Evolutionary conservation across 1,139 yeast genomes (phyloP), one percentile per base, ranked within the genome.

Genomic region (Hemisphaericaspora lyxosophila): DNA sequence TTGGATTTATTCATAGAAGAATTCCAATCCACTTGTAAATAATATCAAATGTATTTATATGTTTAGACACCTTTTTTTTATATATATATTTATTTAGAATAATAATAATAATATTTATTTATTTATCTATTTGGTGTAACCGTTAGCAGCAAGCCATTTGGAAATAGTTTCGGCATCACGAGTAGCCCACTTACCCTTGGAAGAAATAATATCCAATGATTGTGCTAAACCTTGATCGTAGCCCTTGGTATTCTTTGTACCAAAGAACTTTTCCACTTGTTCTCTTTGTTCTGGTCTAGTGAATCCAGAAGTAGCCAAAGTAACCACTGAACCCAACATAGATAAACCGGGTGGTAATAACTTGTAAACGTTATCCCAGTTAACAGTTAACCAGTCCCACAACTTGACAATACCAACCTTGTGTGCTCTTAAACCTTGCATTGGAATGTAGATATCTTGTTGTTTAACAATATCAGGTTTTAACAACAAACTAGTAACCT

Each of bases 361-460:
- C 56, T 77, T 71, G 49, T 66, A 64, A 46, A 90, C 60, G 33
- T 64, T 71, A 42, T 78, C 87, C 90, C 94, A 89, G 60, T 89
- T 82, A n/a, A 47, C 53, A 47, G 76, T 75, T 50, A 83, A 57
- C 96, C 96, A 90, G n/a, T 56, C 46, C 89, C 92, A 90, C 48
- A 82, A 63, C 14, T 78, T 75, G 48, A 73, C 72, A 45, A 79
- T 70, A 64, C 96, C 95, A 32, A 67, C 71, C 41, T 65, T 70
- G 53, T 80, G 81, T 13, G 76, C 55, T 53, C 84, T 70, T 64
- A 87, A 67, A 28, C 94, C 89, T 45, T 69, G 76, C 75, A 90
- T 71, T 50, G 95, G 89, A 45, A 83, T 75, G 59, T 81, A 82
- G 41, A 86, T 77, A 61, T 90, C 97, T 68, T 90, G 97, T 22